Evolutionary conservation across 202 grass and related monocot genomes (phyloP).

Genomic region (Saccharum hybrid): DNA sequence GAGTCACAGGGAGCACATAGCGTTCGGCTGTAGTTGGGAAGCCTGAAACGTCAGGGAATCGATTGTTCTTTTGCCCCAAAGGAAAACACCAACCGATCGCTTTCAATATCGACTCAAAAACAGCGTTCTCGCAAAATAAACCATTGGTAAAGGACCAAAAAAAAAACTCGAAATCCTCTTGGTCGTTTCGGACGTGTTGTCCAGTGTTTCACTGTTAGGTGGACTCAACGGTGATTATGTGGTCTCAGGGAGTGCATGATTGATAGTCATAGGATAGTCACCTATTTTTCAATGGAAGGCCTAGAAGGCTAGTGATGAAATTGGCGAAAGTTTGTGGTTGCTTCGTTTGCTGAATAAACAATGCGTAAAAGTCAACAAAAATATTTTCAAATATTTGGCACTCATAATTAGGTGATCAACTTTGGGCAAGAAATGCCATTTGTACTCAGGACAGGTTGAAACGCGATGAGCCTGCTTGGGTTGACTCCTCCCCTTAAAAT

Average conservation of each 20-base stretch:
- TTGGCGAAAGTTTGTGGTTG: slow-evolving; percentile 27
- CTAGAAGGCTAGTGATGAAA: not conserved
- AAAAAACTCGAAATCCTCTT: not conserved
- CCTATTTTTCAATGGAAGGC: not conserved
- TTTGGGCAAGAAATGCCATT: slow-evolving; percentile 30
- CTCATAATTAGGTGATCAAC: slow-evolving; percentile 18
- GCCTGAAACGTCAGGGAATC: slow-evolving; percentile 36
- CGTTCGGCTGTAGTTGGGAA: slow-evolving; percentile 39
- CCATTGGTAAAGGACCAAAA: not conserved
- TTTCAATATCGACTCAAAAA: slow-evolving; percentile 26
- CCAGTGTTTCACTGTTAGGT: slow-evolving; percentile 4
- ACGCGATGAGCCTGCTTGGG: slow-evolving; percentile 38
- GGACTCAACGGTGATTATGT: slow-evolving; percentile 13
- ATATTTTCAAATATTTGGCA: not conserved
- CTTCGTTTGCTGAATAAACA: slow-evolving; percentile 24
- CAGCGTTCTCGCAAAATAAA: slow-evolving; percentile 6
- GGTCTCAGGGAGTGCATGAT: slow-evolving; percentile 14
- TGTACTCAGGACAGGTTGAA: slow-evolving; percentile 30
- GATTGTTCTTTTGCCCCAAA: slow-evolving; percentile 45
- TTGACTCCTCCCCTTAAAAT: slow-evolving; percentile 49
- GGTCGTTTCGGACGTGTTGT: slow-evolving; percentile 7
- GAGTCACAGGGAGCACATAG: slow-evolving; percentile 21
- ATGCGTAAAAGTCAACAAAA: slow-evolving; percentile 19
- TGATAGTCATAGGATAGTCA: slow-evolving; percentile 8
- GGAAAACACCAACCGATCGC: slow-evolving; percentile 37